Base-by-base conservation (phyloP, 495 filamentous ascomycete genomes). In the Penicillium mononematosum region DNA sequence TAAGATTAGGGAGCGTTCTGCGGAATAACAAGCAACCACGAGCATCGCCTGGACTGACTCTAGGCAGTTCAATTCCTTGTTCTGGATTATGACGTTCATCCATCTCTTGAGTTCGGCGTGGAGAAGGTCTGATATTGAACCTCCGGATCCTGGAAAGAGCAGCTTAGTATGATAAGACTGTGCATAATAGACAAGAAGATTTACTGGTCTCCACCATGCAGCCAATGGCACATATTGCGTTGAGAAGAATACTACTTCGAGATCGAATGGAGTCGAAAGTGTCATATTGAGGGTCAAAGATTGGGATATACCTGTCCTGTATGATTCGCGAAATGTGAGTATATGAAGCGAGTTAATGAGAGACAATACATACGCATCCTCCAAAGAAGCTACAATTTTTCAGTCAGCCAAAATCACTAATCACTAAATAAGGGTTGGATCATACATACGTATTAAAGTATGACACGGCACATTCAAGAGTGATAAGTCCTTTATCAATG, bases 11-110 rank as follows among this genome's bases (percentile, higher is more conserved):
- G 74, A 76, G 0, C 78, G 74, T 43, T 80, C 78, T 43, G 77
- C 66, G 1, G 76, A 78, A 55, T 83, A 83, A 52, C 74, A 74
- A 1, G 78, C 73, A 14, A 77, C 69, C 0, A 81, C 61, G 1
- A 81, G 69, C 48, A 83, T 65, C 16, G 80, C 77, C 45, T 83
- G 80, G 0, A 81, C 67, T 0, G 71, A 77, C 52, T 83, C 80
- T 0, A 80, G 62, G 17, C 65, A 73, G 17, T 65, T 69, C 0
- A 72, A 51, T 0, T 56, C 56, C 11, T 72, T 66, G 31, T 75
- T 73, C 34, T 76, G 71, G 31, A 82, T 70, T 6, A 77, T 73
- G 3, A 72, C 71, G 43, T 76, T 78, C 52, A 80, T 76, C 63
- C 69, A 73, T 53, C 64, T 69, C 51, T 80, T 80, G 10, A 77